These are phyloP conservation scores for Dimargaris xerosporica DNA, from an alignment of 192 early-diverging fungal species.

Conservation along the genomic window DNA sequence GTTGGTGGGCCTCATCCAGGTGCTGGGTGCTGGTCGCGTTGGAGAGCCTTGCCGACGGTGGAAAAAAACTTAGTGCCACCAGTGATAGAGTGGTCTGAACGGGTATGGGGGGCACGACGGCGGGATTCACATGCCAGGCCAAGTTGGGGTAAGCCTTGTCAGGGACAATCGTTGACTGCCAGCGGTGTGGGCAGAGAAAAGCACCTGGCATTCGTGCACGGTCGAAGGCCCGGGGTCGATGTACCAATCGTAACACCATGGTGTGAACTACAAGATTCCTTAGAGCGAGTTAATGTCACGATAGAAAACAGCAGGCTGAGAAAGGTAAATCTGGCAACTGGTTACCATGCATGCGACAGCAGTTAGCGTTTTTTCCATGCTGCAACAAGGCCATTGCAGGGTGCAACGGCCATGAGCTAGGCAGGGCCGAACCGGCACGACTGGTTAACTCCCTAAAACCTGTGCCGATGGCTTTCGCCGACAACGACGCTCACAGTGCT, in stretches of 20 bases:
- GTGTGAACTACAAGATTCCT: not conserved
- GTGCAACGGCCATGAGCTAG: too few species aligned
- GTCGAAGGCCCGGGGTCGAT: not conserved
- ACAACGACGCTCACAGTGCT: too few species aligned
- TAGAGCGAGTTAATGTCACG: not conserved
- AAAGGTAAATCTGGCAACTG: not conserved
- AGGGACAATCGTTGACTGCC: not conserved
- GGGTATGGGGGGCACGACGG: not conserved
- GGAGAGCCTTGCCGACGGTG: not conserved
- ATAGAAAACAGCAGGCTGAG: not conserved
- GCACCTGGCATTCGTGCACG: not conserved
- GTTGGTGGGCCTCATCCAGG: not conserved
- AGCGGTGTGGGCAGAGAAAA: not conserved
- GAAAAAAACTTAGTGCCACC: not conserved
- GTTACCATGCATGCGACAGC: too few species aligned
- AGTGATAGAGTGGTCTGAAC: not conserved
- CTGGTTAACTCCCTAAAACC: too few species aligned
- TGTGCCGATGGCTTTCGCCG: too few species aligned
- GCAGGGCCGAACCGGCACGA: too few species aligned
- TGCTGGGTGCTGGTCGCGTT: not conserved
- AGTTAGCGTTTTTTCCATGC: too few species aligned
- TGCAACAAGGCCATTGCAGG: too few species aligned
- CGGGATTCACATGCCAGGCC: not conserved
- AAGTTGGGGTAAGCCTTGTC: slow-evolving; percentile 1
- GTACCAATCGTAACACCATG: not conserved